Conservation (phyloP, 495 filamentous ascomycete genomes). For the Tetracladium setigerum region DNA sequence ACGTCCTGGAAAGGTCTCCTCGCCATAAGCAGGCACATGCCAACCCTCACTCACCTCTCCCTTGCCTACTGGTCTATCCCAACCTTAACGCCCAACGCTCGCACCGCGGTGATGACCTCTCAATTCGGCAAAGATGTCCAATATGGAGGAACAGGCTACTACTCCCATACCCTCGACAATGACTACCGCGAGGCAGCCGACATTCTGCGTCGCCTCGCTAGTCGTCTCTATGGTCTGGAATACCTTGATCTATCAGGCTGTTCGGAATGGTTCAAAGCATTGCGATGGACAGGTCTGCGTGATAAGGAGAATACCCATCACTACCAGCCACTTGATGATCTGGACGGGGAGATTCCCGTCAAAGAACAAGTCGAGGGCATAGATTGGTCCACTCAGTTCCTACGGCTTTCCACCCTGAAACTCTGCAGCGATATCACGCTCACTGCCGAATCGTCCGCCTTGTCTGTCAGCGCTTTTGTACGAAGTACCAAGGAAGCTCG, state of each 20-base stretch:
- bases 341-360: no score
- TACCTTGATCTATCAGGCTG: constrained; percentile 81
- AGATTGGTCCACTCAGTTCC: constrained; percentile 16
- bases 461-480: constrained; percentile 1
- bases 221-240: constrained; percentile 59
- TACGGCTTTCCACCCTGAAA: constrained; percentile 6
- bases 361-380: constrained; percentile 1
- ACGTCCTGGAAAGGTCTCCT: constrained; percentile 66
- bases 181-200: constrained; percentile 64
- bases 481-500: constrained; percentile 3
- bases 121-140: constrained; percentile 38
- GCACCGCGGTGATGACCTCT: constrained; percentile 41
- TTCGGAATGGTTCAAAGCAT: constrained; percentile 56
- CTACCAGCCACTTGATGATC: no score
- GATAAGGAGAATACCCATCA: neutral
- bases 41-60: constrained; percentile 66
- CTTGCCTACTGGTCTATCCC: constrained; percentile 78
- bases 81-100: constrained; percentile 45
- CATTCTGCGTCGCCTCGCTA: constrained; percentile 61
- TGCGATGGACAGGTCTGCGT: constrained; percentile 33
- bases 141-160: constrained; percentile 56
- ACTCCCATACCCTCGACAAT: constrained; percentile 55
- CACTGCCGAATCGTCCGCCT: neutral
- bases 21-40: constrained; percentile 48
- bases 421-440: constrained; percentile 4